These are phyloP conservation scores for Selaginella moellendorffii DNA, from an alignment of 75 land plant genomes.

Conservation along the genomic window DNA sequence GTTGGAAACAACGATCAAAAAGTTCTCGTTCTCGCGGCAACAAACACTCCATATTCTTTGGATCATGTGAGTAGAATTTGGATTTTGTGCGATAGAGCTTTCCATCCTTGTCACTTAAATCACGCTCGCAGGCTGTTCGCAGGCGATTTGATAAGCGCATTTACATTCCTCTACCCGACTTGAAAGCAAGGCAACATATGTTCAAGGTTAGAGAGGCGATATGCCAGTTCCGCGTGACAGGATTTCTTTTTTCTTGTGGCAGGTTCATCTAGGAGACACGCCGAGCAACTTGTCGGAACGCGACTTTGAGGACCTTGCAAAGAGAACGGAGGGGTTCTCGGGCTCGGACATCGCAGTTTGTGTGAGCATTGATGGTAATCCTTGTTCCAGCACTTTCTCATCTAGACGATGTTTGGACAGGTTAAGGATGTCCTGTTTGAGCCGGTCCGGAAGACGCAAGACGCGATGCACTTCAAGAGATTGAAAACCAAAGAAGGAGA, in stretches of 20 bases:
- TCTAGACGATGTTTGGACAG: slow-evolving; percentile 18
- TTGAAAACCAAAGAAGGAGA: slow-evolving; percentile 33
- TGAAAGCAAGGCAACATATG: slow-evolving; percentile 95
- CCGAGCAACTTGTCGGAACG: slow-evolving; percentile 76
- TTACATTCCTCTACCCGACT: slow-evolving; percentile 93
- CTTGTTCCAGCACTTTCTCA: neutral
- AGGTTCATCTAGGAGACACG: slow-evolving; percentile 96
- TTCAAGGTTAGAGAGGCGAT: slow-evolving; percentile 54
- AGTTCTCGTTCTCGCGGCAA: slow-evolving; percentile 96
- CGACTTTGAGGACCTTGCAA: slow-evolving; percentile 81
- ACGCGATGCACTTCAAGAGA: slow-evolving; percentile 80
- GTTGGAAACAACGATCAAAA: slow-evolving; percentile 90
- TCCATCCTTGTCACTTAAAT: neutral
- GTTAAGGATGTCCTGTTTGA: slow-evolving; percentile 96
- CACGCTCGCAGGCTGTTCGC: slow-evolving; percentile 67
- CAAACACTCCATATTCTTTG: slow-evolving; percentile 95
- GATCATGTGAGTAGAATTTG: slow-evolving; percentile 54
- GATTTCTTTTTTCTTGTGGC: neutral
- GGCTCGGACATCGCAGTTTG: slow-evolving; percentile 95
- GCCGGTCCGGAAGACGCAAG: slow-evolving; percentile 96
- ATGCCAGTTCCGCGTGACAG: neutral
- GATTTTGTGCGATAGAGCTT: neutral
- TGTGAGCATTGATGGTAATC: slow-evolving; percentile 39
- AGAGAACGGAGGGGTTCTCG: slow-evolving; percentile 79
- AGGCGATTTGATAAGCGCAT: slow-evolving; percentile 96